Conservation (phyloP, 495 filamentous ascomycete species). For the Aspergillus bertholletiae region DNA sequence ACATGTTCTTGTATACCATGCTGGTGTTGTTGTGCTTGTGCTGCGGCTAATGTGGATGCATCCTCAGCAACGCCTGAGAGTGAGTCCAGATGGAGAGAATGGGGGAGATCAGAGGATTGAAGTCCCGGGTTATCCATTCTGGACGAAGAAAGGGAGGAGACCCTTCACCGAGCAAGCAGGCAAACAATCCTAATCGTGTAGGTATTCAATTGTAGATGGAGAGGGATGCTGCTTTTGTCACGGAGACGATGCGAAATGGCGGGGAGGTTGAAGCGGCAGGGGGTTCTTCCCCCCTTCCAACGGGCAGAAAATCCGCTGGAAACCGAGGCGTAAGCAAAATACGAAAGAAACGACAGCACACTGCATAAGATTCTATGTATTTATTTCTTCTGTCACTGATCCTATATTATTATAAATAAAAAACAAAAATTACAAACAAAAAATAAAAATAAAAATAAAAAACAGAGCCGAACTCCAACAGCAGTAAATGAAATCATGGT, state of each 20-base stretch:
- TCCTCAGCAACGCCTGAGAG: constrained; percentile 21
- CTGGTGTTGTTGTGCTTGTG: constrained; percentile 15
- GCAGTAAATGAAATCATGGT: not conserved
- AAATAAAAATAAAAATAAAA: not conserved
- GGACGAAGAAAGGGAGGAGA: not conserved
- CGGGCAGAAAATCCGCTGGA: not conserved
- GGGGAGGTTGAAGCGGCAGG: constrained; percentile 22
- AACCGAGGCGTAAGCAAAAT: not conserved
- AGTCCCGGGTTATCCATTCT: constrained; percentile 17
- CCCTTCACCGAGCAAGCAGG: not conserved
- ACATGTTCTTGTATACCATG: constrained; percentile 5
- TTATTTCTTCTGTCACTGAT: too few relatives aligned
- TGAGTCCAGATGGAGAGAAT: constrained; percentile 13
- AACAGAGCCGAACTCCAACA: too few relatives aligned
- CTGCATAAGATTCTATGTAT: not conserved
- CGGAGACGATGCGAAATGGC: constrained; percentile 7
- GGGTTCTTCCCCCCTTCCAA: not conserved
- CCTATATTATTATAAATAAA: not conserved
- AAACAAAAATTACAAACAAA: not conserved
- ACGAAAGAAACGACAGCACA: not conserved
- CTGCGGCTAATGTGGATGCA: constrained; percentile 17
- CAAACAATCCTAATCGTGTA: not conserved
- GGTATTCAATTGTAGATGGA: constrained; percentile 1
- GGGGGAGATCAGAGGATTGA: constrained; percentile 7
- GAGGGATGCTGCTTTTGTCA: constrained; percentile 23